These are phyloP conservation scores for Gynandropsis gynandra DNA, from an alignment of 345 rosid species.

Conservation along the genomic window DNA sequence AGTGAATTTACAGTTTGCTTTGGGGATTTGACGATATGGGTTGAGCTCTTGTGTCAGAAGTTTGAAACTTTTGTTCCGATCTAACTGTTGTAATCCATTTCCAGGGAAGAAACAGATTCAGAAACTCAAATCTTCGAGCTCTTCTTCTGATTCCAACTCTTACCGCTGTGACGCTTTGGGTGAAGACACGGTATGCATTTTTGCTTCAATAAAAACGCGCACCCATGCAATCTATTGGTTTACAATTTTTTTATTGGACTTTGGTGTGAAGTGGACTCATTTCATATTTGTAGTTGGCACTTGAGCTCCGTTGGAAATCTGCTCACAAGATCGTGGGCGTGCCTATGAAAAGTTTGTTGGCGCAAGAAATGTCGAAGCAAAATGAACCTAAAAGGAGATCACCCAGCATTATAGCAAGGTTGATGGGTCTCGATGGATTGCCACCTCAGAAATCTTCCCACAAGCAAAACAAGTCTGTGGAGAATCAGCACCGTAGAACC, in stretches of 20 bases:
- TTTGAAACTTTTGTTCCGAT: slow-evolving; percentile 4
- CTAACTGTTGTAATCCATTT: slow-evolving; percentile 31
- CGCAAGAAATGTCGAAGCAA: slow-evolving; percentile 78
- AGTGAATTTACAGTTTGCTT: no score
- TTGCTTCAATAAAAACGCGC: slow-evolving; percentile 15
- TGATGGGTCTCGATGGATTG: slow-evolving; percentile 93
- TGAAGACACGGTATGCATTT: slow-evolving; percentile 48
- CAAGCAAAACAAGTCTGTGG: slow-evolving; percentile 35
- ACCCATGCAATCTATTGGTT: not conserved
- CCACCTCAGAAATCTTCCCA: slow-evolving; percentile 49
- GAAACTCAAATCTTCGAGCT: slow-evolving; percentile 33
- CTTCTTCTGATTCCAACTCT: slow-evolving; percentile 48
- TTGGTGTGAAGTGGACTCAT: slow-evolving; percentile 21
- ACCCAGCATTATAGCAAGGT: slow-evolving; percentile 75
- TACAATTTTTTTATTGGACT: not conserved
- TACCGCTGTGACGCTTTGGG: slow-evolving; percentile 33
- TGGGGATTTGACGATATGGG: no score
- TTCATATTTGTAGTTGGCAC: slow-evolving; percentile 38
- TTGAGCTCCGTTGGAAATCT: slow-evolving; percentile 37
- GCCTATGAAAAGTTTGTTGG: slow-evolving; percentile 66
- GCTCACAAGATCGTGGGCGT: slow-evolving; percentile 36
- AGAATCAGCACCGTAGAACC: slow-evolving; percentile 27
- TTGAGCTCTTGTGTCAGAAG: not conserved
- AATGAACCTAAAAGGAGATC: slow-evolving; percentile 59
- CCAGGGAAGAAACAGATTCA: slow-evolving; percentile 55